phyloP scores from a whole-genome alignment of 1,284 basidiomycete genomes.

The Rhodofomes roseus region DNA sequence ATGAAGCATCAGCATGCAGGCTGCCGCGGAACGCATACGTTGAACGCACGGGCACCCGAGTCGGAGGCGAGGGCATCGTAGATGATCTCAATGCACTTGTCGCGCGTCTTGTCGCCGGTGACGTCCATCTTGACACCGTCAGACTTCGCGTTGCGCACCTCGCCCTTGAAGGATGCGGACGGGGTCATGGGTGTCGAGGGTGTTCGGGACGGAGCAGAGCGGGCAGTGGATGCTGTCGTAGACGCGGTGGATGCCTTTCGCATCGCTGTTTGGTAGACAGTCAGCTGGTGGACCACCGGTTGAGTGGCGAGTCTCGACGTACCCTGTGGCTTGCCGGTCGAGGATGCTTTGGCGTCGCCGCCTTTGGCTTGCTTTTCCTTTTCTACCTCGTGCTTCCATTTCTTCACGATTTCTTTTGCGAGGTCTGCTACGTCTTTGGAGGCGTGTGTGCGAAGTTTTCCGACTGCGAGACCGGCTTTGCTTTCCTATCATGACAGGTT shows the following conservation, averaged over 20 bases:
- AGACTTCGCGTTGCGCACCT: slow-evolving; percentile 57
- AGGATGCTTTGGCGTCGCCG: slow-evolving; percentile 25
- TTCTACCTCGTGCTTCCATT: slow-evolving; percentile 87
- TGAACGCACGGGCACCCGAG: slow-evolving; percentile 76
- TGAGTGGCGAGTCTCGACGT: slow-evolving; percentile 10
- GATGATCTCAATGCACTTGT: slow-evolving; percentile 87
- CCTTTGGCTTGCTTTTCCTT: slow-evolving; percentile 56
- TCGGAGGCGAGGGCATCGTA: slow-evolving; percentile 89
- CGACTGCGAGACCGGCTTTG: slow-evolving; percentile 89
- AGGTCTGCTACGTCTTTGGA: slow-evolving; percentile 75
- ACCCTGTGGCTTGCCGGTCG: slow-evolving; percentile 33
- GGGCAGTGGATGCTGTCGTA: slow-evolving; percentile 3
- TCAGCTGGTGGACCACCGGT: no score
- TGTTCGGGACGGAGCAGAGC: neutral
- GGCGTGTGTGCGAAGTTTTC: slow-evolving; percentile 79
- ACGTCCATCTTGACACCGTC: slow-evolving; percentile 63
- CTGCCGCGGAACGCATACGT: neutral
- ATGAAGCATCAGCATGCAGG: neutral
- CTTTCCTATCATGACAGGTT: slow-evolving; percentile 61
- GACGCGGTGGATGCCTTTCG: slow-evolving; percentile 25
- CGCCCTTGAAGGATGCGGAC: slow-evolving; percentile 36
- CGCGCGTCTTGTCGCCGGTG: slow-evolving; percentile 73
- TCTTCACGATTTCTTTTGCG: slow-evolving; percentile 91
- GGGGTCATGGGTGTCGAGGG: slow-evolving; percentile 44
- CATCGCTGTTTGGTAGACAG: no score